Evolutionary conservation across 2,329 filamentous ascomycete species (phyloP), one percentile per base, ranked within the genome.

Genomic region (Penicillium sp.): DNA sequence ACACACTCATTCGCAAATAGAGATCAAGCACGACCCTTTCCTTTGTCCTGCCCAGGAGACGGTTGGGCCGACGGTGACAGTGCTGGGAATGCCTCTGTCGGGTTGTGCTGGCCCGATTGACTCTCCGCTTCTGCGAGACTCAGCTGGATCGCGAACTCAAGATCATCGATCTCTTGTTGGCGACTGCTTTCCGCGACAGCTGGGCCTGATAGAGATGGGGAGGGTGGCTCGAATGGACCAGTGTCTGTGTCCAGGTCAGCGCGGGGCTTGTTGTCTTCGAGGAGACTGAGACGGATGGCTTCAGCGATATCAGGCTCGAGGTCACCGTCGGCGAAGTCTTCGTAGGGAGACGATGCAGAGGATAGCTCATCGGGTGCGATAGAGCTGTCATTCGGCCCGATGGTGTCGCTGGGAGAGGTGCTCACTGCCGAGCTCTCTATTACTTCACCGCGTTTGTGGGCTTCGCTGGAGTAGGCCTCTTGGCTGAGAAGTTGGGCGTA

Each of bases 401-500:
- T n/a, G n/a, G n/a, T n/a, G n/a, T n/a, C n/a, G n/a, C 61, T 64
- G 28, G 64, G 63, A 3, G 67, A 65, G 31, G 71, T 72, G 39
- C 65, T 69, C 6, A 60, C 58, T 12, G 67, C 67, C 38, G 69
- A 75, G 52, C 64, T 72, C 9, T 59, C 63, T 7, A 63, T 56
- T 6, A 66, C 70, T 26, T 42, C 39, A 28, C 45, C 37, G 9
- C n/a, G n/a, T 75, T 72, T 43, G 70, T 69, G 13, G 69, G 67
- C 34, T 77, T 76, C 32, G 66, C 80, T 79, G 22, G 68, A 73
- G 41, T 77, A 70, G 8, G 74, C 70, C 59, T 84, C 81, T 61
- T 83, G 75, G 43, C 80, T 83, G 31, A 84, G 64, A 64, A 84
- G 71, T 13, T 77, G 75, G 7, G 81, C 81, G 62, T 83, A 84